Evolutionary conservation across 1,284 basidiomycete genomes (phyloP).

Genomic region (Violaceomyces palustris): DNA sequence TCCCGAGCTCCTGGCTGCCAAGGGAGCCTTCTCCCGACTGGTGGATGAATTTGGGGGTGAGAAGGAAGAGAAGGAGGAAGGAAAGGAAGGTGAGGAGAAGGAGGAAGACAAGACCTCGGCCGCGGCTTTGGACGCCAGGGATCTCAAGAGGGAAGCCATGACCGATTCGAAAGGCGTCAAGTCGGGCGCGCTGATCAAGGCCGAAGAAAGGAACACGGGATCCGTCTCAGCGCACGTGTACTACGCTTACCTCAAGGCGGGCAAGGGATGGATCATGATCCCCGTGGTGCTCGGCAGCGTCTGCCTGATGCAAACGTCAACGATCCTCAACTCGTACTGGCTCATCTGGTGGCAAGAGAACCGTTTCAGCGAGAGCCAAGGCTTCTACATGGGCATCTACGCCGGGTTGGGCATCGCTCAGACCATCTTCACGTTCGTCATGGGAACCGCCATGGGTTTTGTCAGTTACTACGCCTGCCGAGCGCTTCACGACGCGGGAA

Average conservation of each 20-base stretch:
- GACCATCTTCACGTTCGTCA: conserved; percentile 62
- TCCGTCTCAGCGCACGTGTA: conserved; percentile 60
- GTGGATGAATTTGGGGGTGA: conserved; percentile 53
- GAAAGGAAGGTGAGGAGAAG: conserved; percentile 34
- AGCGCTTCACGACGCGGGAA: conserved; percentile 62
- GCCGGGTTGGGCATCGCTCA: conserved; percentile 63
- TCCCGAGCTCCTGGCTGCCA: conserved; percentile 59
- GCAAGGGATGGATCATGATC: conserved; percentile 60
- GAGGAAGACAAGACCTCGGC: conserved; percentile 33
- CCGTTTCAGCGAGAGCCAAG: conserved; percentile 56
- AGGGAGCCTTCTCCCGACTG: conserved; percentile 60
- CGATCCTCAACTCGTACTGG: conserved; percentile 55
- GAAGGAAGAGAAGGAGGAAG: conserved; percentile 20
- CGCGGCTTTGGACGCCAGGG: conserved; percentile 20
- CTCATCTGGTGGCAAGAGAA: conserved; percentile 59
- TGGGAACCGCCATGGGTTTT: conserved; percentile 62
- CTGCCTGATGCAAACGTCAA: conserved; percentile 63
- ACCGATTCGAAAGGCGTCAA: conserved; percentile 27
- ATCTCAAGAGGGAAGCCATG: conserved; percentile 10
- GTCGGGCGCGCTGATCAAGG: conserved; percentile 34
- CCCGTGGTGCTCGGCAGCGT: conserved; percentile 62
- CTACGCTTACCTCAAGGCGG: conserved; percentile 64
- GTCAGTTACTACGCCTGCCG: conserved; percentile 64
- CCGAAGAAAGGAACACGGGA: conserved; percentile 50
- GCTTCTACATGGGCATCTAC: conserved; percentile 70